phyloP scores from a whole-genome alignment of 768 basidiomycete genomes.

The Pleurotus citrinopileatus region DNA sequence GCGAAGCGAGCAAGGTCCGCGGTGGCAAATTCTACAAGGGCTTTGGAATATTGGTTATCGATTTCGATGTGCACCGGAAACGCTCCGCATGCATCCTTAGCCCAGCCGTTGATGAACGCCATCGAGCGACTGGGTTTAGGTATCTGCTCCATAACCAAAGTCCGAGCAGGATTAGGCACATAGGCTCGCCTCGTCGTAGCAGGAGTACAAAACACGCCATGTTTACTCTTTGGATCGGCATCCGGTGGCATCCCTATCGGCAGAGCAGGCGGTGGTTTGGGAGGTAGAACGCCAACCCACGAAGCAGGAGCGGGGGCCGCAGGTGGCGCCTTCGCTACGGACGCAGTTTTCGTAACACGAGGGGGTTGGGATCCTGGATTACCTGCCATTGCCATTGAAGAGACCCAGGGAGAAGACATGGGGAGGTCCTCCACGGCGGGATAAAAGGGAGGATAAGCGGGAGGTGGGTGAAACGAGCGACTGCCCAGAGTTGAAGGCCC shows the following conservation, averaged over 20 bases:
- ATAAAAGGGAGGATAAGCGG: constrained; percentile 11
- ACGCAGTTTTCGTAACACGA: background rate
- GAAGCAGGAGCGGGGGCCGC: constrained; percentile 6
- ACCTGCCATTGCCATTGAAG: constrained; percentile 36
- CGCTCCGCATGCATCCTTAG: constrained; percentile 32
- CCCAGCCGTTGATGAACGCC: constrained; percentile 43
- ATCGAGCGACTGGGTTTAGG: constrained; percentile 44
- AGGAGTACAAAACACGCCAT: constrained; percentile 38
- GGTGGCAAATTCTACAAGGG: constrained; percentile 48
- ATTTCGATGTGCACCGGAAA: constrained; percentile 39
- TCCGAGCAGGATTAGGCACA: constrained; percentile 44
- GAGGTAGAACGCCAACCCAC: constrained; percentile 11
- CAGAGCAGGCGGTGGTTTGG: constrained; percentile 16
- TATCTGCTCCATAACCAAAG: constrained; percentile 55
- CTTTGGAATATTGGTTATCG: constrained; percentile 39
- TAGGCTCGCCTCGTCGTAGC: constrained; percentile 26
- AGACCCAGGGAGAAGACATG: constrained; percentile 33
- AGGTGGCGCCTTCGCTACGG: background rate
- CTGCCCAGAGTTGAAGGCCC: constrained; percentile 9
- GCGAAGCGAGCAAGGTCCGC: constrained; percentile 42
- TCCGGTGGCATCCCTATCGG: constrained; percentile 47
- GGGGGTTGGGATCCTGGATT: constrained; percentile 6
- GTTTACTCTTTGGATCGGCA: constrained; percentile 41
- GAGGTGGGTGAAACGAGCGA: constrained; percentile 8
- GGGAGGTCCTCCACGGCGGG: constrained; percentile 4